These are phyloP conservation scores for Akebia trifoliata DNA, from an alignment of 164 flowering plant genomes.

Conservation along the genomic window DNA sequence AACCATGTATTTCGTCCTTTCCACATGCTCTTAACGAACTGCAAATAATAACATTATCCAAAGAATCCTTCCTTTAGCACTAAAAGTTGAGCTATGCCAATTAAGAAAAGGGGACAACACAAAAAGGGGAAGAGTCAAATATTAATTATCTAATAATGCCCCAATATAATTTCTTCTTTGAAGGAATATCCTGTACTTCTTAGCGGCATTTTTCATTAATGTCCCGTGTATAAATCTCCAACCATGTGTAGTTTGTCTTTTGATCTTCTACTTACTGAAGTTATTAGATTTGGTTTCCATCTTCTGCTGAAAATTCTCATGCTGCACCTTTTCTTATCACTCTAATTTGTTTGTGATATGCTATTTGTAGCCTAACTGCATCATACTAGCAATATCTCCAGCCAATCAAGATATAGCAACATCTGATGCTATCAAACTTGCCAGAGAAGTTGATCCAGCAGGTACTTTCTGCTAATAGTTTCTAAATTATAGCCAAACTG, in stretches of 20 bases:
- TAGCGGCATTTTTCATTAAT: too few species aligned
- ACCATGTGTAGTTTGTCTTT: slow-evolving; percentile 4
- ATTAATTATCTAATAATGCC: too few species aligned
- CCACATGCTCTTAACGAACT: too few species aligned
- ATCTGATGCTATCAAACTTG: slow-evolving; percentile 87
- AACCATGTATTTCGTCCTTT: too few species aligned
- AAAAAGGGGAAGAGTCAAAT: too few species aligned
- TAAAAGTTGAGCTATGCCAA: too few species aligned
- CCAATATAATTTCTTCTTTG: too few species aligned
- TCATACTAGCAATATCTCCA: slow-evolving; percentile 85
- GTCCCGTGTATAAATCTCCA: too few species aligned
- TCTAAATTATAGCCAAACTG: neutral
- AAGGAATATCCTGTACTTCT: too few species aligned
- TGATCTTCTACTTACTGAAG: neutral
- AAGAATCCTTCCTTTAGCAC: too few species aligned
- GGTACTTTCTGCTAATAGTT: slow-evolving; percentile 33
- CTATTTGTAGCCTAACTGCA: slow-evolving; percentile 67
- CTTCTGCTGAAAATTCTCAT: neutral
- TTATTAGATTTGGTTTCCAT: neutral
- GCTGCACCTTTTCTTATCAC: neutral
- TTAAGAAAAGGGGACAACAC: too few species aligned
- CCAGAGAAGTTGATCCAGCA: slow-evolving; percentile 85
- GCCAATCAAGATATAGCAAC: slow-evolving; percentile 97
- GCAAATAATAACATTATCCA: too few species aligned
- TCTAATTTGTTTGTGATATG: slow-evolving; percentile 7